Base-by-base conservation (phyloP, 805 yeast species). In the Teunomyces tritomae region DNA sequence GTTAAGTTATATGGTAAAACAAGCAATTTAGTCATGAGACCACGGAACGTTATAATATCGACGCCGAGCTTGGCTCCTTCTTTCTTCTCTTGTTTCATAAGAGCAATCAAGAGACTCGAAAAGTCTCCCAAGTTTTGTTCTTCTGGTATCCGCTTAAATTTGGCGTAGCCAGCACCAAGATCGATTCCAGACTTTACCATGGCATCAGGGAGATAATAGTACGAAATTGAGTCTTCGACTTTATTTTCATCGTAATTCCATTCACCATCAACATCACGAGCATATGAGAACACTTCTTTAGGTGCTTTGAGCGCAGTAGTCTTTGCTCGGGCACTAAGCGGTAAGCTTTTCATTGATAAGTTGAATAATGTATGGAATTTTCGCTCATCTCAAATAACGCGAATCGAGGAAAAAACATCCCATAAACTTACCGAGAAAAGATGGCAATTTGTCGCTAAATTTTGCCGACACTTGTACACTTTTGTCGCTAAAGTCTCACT, bases 21-120 rank as follows among this genome's bases (percentile, higher is more conserved):
- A 66, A 94, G 69, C 32, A 92, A 67, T 49, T 80, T 79, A 28
- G 90, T 83, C 83, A 92, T 80, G 30, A 89, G 66, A 0, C 97
- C 98, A 56, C 97, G 75, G 78, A 88, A 89, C 0, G 96, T 83
- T 17, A 94, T 71, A 28, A 94, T 77, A 56, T 89, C 87, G 1
- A 80, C 79, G 27, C 78, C 77, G 2, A 79, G 59, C 50, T 78
- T 82, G n/a, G 57, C 57, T 0, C 73, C 73, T 5, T 69, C 64
- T 8, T 62, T 56, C n/a, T 51, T 46, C 64, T 94, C 98, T 56
- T 79, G 70, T 5, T 68, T 55, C 50, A 73, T 68, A 5, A 94
- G 58, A 1, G 87, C 80, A 27, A 61, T 57, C 33, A 94, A 64
- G 4, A 87, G 67, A 0, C 84, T 81, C 37, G 76, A 74, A 46